Evolutionary conservation across 202 grass and related monocot genomes (phyloP).

Genomic region (Cymbopogon flexuosus): DNA sequence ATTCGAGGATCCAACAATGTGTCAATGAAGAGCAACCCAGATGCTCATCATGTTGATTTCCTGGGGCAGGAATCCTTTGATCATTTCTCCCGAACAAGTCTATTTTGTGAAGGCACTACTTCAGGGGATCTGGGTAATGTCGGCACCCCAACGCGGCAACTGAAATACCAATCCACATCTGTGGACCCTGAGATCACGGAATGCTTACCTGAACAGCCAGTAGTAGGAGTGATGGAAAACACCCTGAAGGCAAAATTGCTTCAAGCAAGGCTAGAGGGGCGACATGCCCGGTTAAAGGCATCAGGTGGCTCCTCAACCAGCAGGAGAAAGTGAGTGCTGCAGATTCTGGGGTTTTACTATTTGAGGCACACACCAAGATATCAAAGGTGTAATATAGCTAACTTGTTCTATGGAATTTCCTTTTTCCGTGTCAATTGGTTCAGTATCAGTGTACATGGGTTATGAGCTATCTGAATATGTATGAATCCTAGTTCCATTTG

Average conservation of each 20-base stretch:
- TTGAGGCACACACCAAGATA: neutral
- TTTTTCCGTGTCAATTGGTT: neutral
- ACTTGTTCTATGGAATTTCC: neutral
- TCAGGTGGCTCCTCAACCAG: slow-evolving; percentile 28
- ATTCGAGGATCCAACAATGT: slow-evolving; percentile 18
- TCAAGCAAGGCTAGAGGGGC: slow-evolving; percentile 75
- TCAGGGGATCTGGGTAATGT: slow-evolving; percentile 48
- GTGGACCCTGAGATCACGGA: slow-evolving; percentile 35
- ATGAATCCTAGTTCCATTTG: slow-evolving; percentile 12
- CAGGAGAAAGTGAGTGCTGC: slow-evolving; percentile 31
- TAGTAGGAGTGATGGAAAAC: slow-evolving; percentile 33
- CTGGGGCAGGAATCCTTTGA: slow-evolving; percentile 37
- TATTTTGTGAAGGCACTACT: slow-evolving; percentile 45
- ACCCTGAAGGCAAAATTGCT: slow-evolving; percentile 81
- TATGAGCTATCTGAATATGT: neutral
- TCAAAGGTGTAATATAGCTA: neutral
- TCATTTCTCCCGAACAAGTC: slow-evolving; percentile 37
- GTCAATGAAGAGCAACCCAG: slow-evolving; percentile 3
- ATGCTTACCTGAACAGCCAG: slow-evolving; percentile 35
- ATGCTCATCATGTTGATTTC: slow-evolving; percentile 18
- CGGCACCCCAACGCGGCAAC: slow-evolving; percentile 3
- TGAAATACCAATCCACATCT: slow-evolving; percentile 11
- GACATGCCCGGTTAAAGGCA: slow-evolving; percentile 49
- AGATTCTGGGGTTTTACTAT: neutral
- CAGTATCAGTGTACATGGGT: slow-evolving; percentile 19